Percentiles rank a stretch among this genome's conserved stretches.
Evolutionary conservation across 2,329 filamentous ascomycete genomes (phyloP).

Genomic region (Trichoderma atrobrunneum): DNA sequence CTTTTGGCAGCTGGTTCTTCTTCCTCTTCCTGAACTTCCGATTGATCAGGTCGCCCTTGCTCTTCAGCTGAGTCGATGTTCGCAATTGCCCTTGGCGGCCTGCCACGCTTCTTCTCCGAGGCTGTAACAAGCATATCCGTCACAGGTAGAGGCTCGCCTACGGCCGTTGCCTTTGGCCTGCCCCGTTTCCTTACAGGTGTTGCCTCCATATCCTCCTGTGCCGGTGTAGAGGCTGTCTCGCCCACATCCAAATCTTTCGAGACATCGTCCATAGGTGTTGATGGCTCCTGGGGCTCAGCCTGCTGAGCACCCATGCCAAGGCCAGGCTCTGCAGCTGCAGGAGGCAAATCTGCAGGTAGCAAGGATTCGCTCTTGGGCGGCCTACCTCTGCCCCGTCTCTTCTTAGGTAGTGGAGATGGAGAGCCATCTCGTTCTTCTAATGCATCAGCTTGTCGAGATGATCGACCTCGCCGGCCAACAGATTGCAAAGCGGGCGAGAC

Average conservation of each 20-base stretch:
- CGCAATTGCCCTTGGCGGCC: background rate
- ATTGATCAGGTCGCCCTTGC: background rate
- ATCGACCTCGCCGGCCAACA: background rate
- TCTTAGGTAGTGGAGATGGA: background rate
- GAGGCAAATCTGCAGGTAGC: background rate
- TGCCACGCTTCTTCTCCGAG: constrained; percentile 10
- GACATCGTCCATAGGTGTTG: background rate
- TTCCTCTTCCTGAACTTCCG: background rate
- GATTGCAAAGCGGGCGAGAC: background rate
- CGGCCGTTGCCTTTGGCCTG: background rate
- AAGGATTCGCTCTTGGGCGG: constrained; percentile 6
- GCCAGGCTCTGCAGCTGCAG: background rate
- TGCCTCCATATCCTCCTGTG: background rate
- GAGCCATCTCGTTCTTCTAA: background rate
- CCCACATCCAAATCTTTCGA: background rate
- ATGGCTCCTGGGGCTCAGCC: background rate
- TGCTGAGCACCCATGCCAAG: background rate
- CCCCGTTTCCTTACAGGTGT: background rate
- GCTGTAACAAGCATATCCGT: background rate
- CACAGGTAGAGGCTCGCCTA: background rate
- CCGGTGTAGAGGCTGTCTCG: background rate
- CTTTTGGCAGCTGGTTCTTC: constrained; percentile 6
- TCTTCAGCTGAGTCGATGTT: background rate
- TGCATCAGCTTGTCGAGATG: background rate
- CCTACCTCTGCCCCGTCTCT: constrained; percentile 10